A percentile compares a stretch with the other conserved stretches of the same genome.
Conservation (phyloP, 2,329 filamentous ascomycete genomes). For the Sphaceloma murrayae region DNA sequence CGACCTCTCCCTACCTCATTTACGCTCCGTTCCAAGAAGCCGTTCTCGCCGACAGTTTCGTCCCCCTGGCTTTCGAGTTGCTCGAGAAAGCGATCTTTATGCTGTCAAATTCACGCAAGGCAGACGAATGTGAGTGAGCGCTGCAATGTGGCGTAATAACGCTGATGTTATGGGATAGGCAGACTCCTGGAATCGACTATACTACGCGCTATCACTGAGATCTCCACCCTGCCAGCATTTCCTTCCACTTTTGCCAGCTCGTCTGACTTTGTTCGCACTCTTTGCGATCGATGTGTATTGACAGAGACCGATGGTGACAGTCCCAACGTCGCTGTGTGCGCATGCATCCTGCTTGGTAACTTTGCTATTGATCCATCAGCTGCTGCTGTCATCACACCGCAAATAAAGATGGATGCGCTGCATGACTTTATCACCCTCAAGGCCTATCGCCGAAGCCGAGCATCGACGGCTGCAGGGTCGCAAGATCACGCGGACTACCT, state of each 20-base stretch:
- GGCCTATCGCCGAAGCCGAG: slow-evolving; percentile 4
- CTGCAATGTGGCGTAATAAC: background rate
- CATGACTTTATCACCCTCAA: slow-evolving; percentile 12
- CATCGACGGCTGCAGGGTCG: slow-evolving; percentile 1
- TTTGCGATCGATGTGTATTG: slow-evolving; percentile 7
- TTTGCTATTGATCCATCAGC: slow-evolving; percentile 14
- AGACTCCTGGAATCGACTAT: background rate
- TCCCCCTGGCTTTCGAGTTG: slow-evolving; percentile 16
- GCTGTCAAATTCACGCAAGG: slow-evolving; percentile 13
- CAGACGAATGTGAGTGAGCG: slow-evolving; percentile 12
- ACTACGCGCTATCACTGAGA: slow-evolving; percentile 15
- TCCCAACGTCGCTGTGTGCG: slow-evolving; percentile 13
- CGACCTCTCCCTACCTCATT: slow-evolving; percentile 15
- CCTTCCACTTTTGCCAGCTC: slow-evolving; percentile 1
- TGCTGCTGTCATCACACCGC: slow-evolving; percentile 12
- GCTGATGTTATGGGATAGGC: background rate
- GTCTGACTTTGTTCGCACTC: background rate
- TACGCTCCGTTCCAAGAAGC: slow-evolving; percentile 15
- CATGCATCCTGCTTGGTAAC: slow-evolving; percentile 19
- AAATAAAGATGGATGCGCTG: slow-evolving; percentile 15
- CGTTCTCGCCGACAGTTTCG: slow-evolving; percentile 7
- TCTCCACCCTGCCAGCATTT: slow-evolving; percentile 6
- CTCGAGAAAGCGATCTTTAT: slow-evolving; percentile 15
- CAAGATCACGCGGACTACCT: slow-evolving; percentile 17
- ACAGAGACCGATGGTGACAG: slow-evolving; percentile 10